Base-by-base conservation (phyloP, 768 basidiomycete genomes). In the Suillus subluteus region DNA sequence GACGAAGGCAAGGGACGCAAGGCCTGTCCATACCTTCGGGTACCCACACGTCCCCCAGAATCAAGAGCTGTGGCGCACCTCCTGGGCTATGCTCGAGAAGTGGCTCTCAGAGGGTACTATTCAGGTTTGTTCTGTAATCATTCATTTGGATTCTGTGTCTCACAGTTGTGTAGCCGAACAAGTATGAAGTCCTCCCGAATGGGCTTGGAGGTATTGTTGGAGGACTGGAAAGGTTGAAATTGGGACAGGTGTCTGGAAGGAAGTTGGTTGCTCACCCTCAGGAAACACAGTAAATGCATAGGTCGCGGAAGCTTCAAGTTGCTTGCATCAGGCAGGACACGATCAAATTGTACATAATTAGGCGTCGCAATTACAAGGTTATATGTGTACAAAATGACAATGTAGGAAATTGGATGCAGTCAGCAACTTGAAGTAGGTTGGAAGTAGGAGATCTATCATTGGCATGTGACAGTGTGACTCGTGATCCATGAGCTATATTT, bases 161-260 rank as follows among this genome's bases (percentile, higher is more conserved):
- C 5, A 41, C 40, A 41, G 40, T 41, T 41, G 1, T 68, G n/a
- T 58, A 81, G 83, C 82, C 84, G 1, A 80, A 79, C 68, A 72
- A 75, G 26, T 67, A 79, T 7, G 80, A 85, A 68, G 72, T 83
- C 21, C 71, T 86, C 13, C 76, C 79, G 0, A 69, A 73, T 23
- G 85, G 85, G 2, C 73, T 86, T 1, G 64, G 68, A 8, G 83
- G 79, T 11, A 76, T 85, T 13, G 48, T 65, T 0, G 75, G 61
- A 15, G 83, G 80, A 3, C 67, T 86, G 32, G 73, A 79, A 58
- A 72, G 72, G 66, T 55, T 85, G 70, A 73, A 72, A 71, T 66
- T 68, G 5, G 76, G 80, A 11, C 66, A 41, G 40, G 40, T 41
- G 40, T 41, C 40, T 41, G 40, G 40, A 41, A 15, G 4, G 40